Evolutionary conservation across 352 stramenopile species (phyloP).

Genomic region (Thalassiosira mediterranea): DNA sequence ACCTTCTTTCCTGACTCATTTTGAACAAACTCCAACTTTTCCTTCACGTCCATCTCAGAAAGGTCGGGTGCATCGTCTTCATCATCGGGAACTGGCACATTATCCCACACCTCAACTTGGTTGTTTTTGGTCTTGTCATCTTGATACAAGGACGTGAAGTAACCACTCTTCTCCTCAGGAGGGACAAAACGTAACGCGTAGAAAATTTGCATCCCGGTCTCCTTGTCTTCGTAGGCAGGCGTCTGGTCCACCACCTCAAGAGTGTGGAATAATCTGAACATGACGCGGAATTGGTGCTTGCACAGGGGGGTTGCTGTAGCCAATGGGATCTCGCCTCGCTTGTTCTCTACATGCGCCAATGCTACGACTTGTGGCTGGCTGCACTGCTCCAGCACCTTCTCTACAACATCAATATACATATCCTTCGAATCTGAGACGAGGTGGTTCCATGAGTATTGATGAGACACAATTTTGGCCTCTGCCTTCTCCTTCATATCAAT

Average conservation of each 20-base stretch:
- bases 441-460: conserved; percentile 85
- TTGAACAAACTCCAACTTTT: conserved; percentile 53
- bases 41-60: conserved; percentile 23
- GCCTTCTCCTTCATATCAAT: conserved; percentile 83
- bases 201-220: conserved; percentile 83
- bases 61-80: conserved; percentile 22
- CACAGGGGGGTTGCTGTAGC: conserved; percentile 78
- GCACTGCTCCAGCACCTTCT: conserved; percentile 80
- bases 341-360: conserved; percentile 78
- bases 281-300: conserved; percentile 84
- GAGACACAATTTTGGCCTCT: conserved; percentile 68
- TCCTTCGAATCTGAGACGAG: conserved; percentile 80
- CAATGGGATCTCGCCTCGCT: conserved; percentile 80
- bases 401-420: conserved; percentile 80
- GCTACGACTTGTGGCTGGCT: conserved; percentile 82
- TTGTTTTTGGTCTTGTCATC: conserved; percentile 73
- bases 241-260: conserved; percentile 82
- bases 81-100: conserved; percentile 43
- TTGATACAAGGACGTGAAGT: conserved; percentile 76
- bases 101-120: conserved; percentile 79
- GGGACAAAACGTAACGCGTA: conserved; percentile 80
- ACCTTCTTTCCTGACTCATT: conserved; percentile 81
- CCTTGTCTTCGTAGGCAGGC: conserved; percentile 75
- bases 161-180: conserved; percentile 62
- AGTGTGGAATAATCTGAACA: conserved; percentile 83